phyloP scores from a whole-genome alignment of 179 eudicot species.

The Beta macrorhiza region DNA sequence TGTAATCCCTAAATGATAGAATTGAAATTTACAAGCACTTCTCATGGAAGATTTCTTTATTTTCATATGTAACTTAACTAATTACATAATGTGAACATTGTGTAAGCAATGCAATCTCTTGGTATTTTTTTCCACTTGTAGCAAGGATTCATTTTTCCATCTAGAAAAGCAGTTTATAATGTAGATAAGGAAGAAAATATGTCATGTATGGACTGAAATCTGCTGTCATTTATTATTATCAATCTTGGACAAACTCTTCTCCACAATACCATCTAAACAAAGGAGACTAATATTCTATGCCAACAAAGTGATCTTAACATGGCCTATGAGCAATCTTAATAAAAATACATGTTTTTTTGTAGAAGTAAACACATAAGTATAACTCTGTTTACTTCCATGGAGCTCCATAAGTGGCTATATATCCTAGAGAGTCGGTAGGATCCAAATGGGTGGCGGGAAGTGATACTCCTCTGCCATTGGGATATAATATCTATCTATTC shows the following conservation, averaged over 20 bases:
- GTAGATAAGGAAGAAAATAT: not conserved
- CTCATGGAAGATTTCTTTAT: not conserved
- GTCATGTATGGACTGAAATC: not conserved
- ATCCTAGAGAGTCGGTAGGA: conserved; percentile 14
- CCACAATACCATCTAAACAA: not conserved
- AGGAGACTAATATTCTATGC: not conserved
- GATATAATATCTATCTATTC: not conserved
- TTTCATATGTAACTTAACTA: no score
- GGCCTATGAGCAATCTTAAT: no score
- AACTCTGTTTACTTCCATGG: not conserved
- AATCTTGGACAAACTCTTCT: not conserved
- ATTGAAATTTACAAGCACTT: not conserved
- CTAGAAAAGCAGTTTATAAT: not conserved
- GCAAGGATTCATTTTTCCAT: not conserved
- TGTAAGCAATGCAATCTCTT: no score
- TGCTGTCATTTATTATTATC: not conserved
- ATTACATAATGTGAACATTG: not conserved
- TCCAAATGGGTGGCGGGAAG: conserved; percentile 23
- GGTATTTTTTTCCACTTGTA: not conserved
- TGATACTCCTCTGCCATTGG: not conserved
- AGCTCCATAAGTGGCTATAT: not conserved
- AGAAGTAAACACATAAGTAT: no score
- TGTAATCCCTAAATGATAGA: not conserved
- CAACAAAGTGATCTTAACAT: no score
- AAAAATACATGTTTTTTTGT: no score